These are phyloP conservation scores for Pyricularia pennisetigena DNA, from an alignment of 2,329 filamentous ascomycete genomes.

Conservation along the genomic window DNA sequence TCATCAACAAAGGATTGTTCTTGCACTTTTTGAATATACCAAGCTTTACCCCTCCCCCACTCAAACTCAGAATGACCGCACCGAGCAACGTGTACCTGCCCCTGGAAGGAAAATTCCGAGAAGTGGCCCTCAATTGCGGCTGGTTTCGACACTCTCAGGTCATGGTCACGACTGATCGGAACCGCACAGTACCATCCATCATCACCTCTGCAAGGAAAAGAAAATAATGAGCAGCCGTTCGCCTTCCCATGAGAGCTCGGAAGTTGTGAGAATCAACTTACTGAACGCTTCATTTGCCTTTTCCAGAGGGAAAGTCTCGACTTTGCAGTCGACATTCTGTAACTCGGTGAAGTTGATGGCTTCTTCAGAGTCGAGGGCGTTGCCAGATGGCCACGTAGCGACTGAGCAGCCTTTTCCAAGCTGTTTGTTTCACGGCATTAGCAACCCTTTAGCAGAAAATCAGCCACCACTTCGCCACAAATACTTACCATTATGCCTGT, in stretches of 20 bases:
- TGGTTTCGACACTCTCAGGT: not conserved
- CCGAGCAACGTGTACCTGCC: not conserved
- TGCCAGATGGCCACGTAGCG: slow-evolving; percentile 53
- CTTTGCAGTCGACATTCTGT: slow-evolving; percentile 53
- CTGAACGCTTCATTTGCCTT: slow-evolving; percentile 33
- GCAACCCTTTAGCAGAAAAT: not conserved
- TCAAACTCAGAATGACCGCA: not conserved
- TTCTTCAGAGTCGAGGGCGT: slow-evolving; percentile 53
- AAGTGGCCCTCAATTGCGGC: not conserved
- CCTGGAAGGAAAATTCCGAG: not conserved
- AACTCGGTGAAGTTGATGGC: slow-evolving; percentile 54
- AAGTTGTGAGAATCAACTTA: not conserved
- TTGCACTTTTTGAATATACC: not conserved
- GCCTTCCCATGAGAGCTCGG: not conserved
- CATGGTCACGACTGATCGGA: not conserved
- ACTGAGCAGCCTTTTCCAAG: slow-evolving; percentile 44
- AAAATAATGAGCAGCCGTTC: not conserved
- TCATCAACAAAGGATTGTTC: not conserved
- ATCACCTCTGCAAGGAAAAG: not conserved
- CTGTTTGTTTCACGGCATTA: not conserved
- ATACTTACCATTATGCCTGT: slow-evolving; percentile 25
- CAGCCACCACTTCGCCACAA: not conserved
- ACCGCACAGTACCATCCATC: not conserved
- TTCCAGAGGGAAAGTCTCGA: slow-evolving; percentile 53
- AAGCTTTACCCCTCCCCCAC: not conserved